Evolutionary conservation across 2,329 filamentous ascomycete species (phyloP).

Genomic region (Colletotrichum gloeosporioides): DNA sequence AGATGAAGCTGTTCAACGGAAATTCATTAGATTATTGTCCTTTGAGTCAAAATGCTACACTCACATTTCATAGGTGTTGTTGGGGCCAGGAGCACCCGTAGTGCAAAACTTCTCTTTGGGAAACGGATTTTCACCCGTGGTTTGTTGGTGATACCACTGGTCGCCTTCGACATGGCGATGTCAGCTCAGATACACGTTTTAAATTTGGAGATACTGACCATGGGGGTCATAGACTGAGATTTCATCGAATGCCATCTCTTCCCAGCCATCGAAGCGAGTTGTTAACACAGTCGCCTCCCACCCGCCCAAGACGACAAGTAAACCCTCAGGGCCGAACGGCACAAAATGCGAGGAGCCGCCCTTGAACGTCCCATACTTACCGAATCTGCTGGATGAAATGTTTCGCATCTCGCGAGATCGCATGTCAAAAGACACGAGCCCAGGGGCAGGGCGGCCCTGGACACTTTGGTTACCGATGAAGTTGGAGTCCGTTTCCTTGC

Average conservation of each 20-base stretch:
- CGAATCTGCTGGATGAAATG: background rate
- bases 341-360: background rate
- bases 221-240: background rate
- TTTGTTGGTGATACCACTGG: conserved; percentile 30
- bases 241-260: background rate
- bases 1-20: conserved; percentile 34
- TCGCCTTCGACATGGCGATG: background rate
- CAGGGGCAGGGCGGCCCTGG: too few species aligned
- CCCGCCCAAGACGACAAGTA: background rate
- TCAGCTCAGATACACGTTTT: fast-evolving
- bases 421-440: background rate
- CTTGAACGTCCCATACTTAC: background rate
- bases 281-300: background rate
- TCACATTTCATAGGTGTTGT: conserved; percentile 41
- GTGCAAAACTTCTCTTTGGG: conserved; percentile 35
- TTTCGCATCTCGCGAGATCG: background rate
- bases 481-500: background rate
- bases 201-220: background rate
- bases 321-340: background rate
- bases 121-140: conserved; percentile 33
- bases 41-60: background rate
- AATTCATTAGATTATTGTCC: background rate
- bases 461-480: background rate
- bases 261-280: background rate
- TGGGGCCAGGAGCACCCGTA: conserved; percentile 35